These are phyloP conservation scores for Colletotrichum zoysiae DNA, from an alignment of 2,329 filamentous ascomycete genomes.

Conservation along the genomic window DNA sequence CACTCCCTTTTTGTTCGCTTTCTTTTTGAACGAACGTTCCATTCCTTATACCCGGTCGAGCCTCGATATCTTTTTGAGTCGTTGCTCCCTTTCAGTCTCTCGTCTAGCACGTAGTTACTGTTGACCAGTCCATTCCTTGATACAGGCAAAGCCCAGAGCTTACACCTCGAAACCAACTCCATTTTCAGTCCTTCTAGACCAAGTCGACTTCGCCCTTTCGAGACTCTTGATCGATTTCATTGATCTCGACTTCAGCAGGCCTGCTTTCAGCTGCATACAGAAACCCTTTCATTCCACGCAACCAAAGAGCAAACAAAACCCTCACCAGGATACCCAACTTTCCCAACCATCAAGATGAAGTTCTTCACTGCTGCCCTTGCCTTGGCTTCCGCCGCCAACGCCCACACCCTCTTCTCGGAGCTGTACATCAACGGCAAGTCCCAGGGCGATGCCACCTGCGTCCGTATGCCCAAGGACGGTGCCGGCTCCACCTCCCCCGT, in stretches of 20 bases:
- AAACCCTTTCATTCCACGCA: conserved; percentile 19
- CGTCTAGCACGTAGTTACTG: conserved; percentile 27
- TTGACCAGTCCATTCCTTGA: conserved; percentile 42
- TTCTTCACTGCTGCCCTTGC: conserved; percentile 49
- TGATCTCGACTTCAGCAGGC: conserved; percentile 38
- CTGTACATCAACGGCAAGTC: conserved; percentile 71
- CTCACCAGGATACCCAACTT: conserved; percentile 24
- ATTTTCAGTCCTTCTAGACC: conserved; percentile 33
- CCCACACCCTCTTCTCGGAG: conserved; percentile 75
- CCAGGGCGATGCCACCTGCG: conserved; percentile 79
- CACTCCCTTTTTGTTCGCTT: conserved; percentile 38
- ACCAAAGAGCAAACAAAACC: background rate
- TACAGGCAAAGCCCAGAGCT: conserved; percentile 32
- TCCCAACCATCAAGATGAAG: conserved; percentile 52
- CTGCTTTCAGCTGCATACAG: conserved; percentile 25
- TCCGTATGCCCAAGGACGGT: conserved; percentile 72
- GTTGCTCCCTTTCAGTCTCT: conserved; percentile 31
- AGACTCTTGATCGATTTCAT: background rate
- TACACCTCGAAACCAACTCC: conserved; percentile 22
- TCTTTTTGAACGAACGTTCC: conserved; percentile 38
- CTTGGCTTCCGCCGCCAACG: conserved; percentile 56
- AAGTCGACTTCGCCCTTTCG: conserved; percentile 3
- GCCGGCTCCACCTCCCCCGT: conserved; percentile 69
- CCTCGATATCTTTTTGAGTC: conserved; percentile 1
- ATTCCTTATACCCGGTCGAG: conserved; percentile 34